Evolutionary conservation across 2,329 filamentous ascomycete genomes (phyloP).

Genomic region (Seiridium cupressi): DNA sequence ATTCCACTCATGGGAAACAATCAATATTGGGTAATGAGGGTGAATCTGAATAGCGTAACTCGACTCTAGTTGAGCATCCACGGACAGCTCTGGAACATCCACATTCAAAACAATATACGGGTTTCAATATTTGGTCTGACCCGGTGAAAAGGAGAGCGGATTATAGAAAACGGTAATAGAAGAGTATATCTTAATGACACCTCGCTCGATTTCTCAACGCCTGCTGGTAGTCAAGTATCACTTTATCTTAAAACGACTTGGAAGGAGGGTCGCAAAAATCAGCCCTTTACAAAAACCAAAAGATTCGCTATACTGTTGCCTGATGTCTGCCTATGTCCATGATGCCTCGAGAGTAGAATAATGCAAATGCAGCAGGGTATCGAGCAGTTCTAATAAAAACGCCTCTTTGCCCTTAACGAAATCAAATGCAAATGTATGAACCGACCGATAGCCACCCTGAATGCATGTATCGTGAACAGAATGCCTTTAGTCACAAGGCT

Average conservation of each 20-base stretch:
- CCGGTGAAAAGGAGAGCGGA: too few species aligned
- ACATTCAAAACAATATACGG: too few species aligned
- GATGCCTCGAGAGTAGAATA: constrained; percentile 18
- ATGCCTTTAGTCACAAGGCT: constrained; percentile 7
- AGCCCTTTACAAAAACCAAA: constrained; percentile 4
- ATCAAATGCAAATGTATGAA: constrained; percentile 23
- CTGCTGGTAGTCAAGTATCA: background rate
- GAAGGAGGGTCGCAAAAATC: background rate
- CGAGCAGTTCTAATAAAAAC: constrained; percentile 30
- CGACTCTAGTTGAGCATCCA: too few species aligned
- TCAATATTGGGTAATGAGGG: too few species aligned
- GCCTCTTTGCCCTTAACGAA: constrained; percentile 26
- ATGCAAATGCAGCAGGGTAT: constrained; percentile 37
- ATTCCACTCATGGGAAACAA: too few species aligned
- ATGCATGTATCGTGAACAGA: constrained; percentile 11
- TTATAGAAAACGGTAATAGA: too few species aligned
- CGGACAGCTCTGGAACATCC: too few species aligned
- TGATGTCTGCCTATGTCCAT: constrained; percentile 7
- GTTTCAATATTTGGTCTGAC: too few species aligned
- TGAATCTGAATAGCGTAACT: too few species aligned
- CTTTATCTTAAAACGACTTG: too few species aligned
- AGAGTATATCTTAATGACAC: too few species aligned
- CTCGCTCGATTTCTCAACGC: background rate
- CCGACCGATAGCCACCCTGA: constrained; percentile 15
- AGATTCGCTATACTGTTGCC: constrained; percentile 8